Evolutionary conservation across 1,284 basidiomycete genomes (phyloP).

Genomic region (Boletus semigastroideus): DNA sequence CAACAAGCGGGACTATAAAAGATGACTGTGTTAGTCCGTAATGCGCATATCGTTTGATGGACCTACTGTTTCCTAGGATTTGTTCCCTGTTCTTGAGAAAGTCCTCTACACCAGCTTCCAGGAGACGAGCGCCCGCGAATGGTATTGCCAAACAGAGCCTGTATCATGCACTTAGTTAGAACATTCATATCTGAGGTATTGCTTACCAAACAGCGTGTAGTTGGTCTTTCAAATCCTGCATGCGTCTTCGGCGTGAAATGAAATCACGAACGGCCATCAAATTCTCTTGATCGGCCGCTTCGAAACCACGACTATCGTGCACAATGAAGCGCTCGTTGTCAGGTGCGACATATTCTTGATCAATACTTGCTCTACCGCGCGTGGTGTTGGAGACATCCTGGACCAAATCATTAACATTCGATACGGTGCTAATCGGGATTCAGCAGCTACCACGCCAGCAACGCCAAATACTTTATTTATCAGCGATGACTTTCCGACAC

Average conservation of each 20-base stretch:
- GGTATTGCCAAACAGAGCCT: not conserved
- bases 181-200: too few relatives aligned
- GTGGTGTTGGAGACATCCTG: too few relatives aligned
- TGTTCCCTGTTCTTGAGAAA: not conserved
- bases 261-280: not conserved
- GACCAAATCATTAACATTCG: too few relatives aligned
- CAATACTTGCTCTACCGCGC: too few relatives aligned
- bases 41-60: not conserved
- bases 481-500: not conserved
- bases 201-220: not conserved
- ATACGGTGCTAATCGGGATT: too few relatives aligned
- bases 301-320: not conserved
- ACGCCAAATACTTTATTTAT: slow-evolving; percentile 6
- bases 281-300: not conserved
- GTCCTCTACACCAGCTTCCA: not conserved
- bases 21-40: not conserved
- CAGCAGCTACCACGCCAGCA: not conserved
- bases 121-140: not conserved
- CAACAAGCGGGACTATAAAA: not conserved
- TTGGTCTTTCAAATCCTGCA: not conserved
- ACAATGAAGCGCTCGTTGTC: not conserved
- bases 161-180: not conserved
- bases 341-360: not conserved
- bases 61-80: not conserved
- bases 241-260: not conserved